phyloP scores from a whole-genome alignment of 441 rosid species.

The Manihot esculenta region DNA sequence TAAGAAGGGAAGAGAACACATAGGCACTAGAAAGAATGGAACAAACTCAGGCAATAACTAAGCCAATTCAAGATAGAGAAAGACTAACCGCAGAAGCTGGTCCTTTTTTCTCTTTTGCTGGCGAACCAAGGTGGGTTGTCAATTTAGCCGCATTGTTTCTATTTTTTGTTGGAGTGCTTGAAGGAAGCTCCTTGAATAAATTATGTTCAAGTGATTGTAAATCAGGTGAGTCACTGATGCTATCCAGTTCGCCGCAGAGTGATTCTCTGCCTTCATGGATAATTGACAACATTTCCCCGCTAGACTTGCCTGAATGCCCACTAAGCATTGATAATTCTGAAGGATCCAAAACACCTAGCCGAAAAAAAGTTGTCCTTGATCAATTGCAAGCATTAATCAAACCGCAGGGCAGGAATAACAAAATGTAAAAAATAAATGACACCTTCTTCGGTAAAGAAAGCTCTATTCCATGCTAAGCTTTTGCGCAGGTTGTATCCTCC shows the following conservation, averaged over 20 bases:
- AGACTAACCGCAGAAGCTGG: slow-evolving; percentile 53
- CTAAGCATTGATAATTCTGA: slow-evolving; percentile 74
- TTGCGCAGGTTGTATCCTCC: slow-evolving; percentile 79
- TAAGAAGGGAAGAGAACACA: background rate
- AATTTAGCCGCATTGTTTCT: slow-evolving; percentile 32
- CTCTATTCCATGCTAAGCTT: slow-evolving; percentile 91
- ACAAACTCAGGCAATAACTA: slow-evolving; percentile 4
- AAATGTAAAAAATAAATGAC: background rate
- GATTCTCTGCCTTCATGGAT: slow-evolving; percentile 62
- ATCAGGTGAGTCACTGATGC: slow-evolving; percentile 36
- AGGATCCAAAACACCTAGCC: slow-evolving; percentile 78
- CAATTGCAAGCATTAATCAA: slow-evolving; percentile 7
- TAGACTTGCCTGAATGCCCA: slow-evolving; percentile 35
- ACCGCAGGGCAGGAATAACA: too few relatives aligned
- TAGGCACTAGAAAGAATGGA: slow-evolving; percentile 6
- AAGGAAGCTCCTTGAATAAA: slow-evolving; percentile 48
- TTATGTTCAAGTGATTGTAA: slow-evolving; percentile 48
- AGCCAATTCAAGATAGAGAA: slow-evolving; percentile 2
- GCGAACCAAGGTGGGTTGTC: slow-evolving; percentile 35
- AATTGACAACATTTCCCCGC: slow-evolving; percentile 45
- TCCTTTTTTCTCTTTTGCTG: slow-evolving; percentile 33
- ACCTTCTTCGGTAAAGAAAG: slow-evolving; percentile 96
- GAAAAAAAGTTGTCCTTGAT: slow-evolving; percentile 4
- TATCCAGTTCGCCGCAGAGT: slow-evolving; percentile 28
- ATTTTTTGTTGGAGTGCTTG: slow-evolving; percentile 29